phyloP scores from a whole-genome alignment of 768 basidiomycete genomes.

The Epithele typhae region DNA sequence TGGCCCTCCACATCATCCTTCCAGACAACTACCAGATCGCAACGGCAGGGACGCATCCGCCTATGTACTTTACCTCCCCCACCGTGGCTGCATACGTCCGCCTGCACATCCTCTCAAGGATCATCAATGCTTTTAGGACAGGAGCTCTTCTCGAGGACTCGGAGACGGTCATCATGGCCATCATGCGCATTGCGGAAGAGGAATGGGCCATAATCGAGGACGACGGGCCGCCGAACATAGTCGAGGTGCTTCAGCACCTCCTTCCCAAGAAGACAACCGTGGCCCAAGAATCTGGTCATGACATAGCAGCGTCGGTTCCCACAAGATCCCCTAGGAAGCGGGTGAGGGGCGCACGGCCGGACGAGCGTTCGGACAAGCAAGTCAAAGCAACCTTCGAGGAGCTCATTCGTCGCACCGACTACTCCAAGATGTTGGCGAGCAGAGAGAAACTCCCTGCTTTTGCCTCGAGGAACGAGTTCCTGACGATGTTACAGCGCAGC shows the following conservation, averaged over 20 bases:
- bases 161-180: constrained; percentile 69
- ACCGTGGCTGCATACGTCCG: constrained; percentile 76
- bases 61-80: constrained; percentile 71
- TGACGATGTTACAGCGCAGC: constrained; percentile 49
- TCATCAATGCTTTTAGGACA: constrained; percentile 53
- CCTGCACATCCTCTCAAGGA: constrained; percentile 68
- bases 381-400: constrained; percentile 51
- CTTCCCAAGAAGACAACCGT: constrained; percentile 28
- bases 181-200: constrained; percentile 66
- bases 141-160: constrained; percentile 57
- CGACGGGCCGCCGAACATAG: constrained; percentile 73
- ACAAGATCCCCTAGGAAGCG: constrained; percentile 7
- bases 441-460: constrained; percentile 77
- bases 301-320: constrained; percentile 6
- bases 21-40: constrained; percentile 41
- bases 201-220: constrained; percentile 64
- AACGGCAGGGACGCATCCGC: constrained; percentile 47
- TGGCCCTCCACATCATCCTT: constrained; percentile 64
- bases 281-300: neutral
- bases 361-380: constrained; percentile 42
- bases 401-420: constrained; percentile 43
- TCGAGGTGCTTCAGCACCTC: constrained; percentile 59
- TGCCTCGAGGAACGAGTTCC: constrained; percentile 56
- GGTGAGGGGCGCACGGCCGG: constrained; percentile 25
- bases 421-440: constrained; percentile 47